A percentile compares a stretch with the other conserved stretches of the same genome.
These are phyloP conservation scores for Bipolaris cookei DNA, from an alignment of 2,329 filamentous ascomycete genomes.

Conservation along the genomic window DNA sequence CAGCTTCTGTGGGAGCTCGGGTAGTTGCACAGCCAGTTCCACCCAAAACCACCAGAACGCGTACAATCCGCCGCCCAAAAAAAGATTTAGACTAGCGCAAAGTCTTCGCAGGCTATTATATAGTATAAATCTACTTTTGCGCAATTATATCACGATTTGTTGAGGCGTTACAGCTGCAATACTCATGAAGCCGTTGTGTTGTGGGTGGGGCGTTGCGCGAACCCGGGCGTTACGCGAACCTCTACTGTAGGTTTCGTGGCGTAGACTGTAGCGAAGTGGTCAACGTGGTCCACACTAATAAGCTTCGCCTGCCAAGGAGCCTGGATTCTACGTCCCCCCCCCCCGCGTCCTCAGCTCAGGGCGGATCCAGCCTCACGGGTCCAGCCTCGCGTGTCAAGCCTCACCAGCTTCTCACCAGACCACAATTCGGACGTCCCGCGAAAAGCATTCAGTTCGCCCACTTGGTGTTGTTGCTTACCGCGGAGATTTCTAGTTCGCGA, in stretches of 20 bases:
- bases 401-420: background rate
- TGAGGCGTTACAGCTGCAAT: no score
- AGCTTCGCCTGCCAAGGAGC: background rate
- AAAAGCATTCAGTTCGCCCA: background rate
- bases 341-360: background rate
- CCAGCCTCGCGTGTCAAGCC: background rate
- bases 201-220: no score
- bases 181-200: no score
- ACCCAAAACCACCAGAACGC: no score
- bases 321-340: background rate
- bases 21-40: no score
- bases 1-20: no score
- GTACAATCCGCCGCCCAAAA: no score
- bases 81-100: no score
- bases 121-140: no score
- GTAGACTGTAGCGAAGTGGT: background rate
- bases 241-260: background rate
- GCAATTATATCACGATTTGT: no score
- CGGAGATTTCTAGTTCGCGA: background rate
- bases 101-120: no score
- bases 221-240: no score
- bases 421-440: background rate
- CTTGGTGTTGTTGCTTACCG: background rate
- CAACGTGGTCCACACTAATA: background rate
- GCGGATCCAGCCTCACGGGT: background rate